Evolutionary conservation across 257 asterid species (phyloP), one percentile per base, ranked within the genome.

Genomic region (Paraleonurus japonicus): DNA sequence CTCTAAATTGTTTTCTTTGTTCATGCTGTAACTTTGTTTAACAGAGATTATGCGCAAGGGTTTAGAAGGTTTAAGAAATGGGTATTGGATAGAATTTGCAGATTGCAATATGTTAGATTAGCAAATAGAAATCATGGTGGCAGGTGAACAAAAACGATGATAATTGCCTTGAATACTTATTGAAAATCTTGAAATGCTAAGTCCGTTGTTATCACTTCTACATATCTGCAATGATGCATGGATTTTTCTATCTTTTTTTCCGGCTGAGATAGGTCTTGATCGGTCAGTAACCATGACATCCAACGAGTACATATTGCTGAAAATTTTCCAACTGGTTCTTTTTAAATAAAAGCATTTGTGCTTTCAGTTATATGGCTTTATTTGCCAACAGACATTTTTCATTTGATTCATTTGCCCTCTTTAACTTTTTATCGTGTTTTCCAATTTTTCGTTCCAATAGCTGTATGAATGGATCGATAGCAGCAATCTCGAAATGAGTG

Each of bases 401-500:
- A 47, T 6, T 30, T 15, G 2, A 11, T 47, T 63, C 37, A 24
- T 9, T 51, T 53, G 51, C 19, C 19, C 50, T 19, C 26, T 41
- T 70, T 32, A 32, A 66, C 61, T 6, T 69, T 13, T 47, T 19
- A 54, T 60, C 30, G 59, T 12, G 0, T 5, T 55, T 76, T 68
- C 48, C 19, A 15, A 47, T 15, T 24, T 73, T 54, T 45, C 28
- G 68, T 35, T 39, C 41, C 69, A 19, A 55, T 54, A 92, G 98
- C 67, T 92, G 35, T 82, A 79, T 48, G 86, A 86, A 33, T 92
- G 98, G 96, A 65, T 84, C 80, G 89, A 85, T 28, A 78, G 72
- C 84, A 76, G 77, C 74, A 79, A 79, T 7, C 20, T 86, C 5
- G n/a, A 41, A 53, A 26, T 75, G 45, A 83, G 45, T 12, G 73